A percentile compares a stretch with the other conserved stretches of the same genome.
Evolutionary conservation across 768 basidiomycete genomes (phyloP).

Genomic region (Lactifluus hygrophoroides): DNA sequence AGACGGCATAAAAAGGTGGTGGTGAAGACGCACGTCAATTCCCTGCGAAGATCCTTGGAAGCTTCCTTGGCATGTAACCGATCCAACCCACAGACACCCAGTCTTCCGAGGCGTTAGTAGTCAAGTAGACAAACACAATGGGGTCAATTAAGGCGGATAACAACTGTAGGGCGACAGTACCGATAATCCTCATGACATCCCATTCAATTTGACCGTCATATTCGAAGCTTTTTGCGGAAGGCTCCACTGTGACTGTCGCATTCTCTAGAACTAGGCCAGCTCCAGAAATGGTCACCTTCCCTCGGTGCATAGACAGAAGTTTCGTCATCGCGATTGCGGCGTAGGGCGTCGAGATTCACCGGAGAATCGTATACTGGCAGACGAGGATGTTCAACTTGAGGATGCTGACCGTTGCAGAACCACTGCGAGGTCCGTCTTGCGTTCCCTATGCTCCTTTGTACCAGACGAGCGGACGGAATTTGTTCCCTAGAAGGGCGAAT

Average conservation of each 20-base stretch:
- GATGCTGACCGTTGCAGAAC: slow-evolving; percentile 42
- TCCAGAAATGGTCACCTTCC: slow-evolving; percentile 51
- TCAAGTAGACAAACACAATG: slow-evolving; percentile 49
- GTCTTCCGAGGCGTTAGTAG: slow-evolving; percentile 73
- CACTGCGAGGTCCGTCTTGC: slow-evolving; percentile 24
- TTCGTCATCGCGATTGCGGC: slow-evolving; percentile 29
- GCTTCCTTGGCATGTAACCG: slow-evolving; percentile 76
- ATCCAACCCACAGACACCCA: slow-evolving; percentile 82
- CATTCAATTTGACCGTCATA: slow-evolving; percentile 36
- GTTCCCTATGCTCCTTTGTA: slow-evolving; percentile 23
- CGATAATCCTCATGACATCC: slow-evolving; percentile 64
- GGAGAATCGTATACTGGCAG: slow-evolving; percentile 32
- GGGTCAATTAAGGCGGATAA: not conserved
- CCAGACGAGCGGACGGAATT: slow-evolving; percentile 4
- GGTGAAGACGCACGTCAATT: slow-evolving; percentile 62
- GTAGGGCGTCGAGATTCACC: slow-evolving; percentile 13
- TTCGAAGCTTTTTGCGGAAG: slow-evolving; percentile 31
- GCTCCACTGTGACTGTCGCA: slow-evolving; percentile 34
- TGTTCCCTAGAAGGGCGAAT: slow-evolving; percentile 5
- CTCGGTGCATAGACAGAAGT: slow-evolving; percentile 19
- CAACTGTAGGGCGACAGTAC: slow-evolving; percentile 28
- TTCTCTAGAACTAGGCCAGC: slow-evolving; percentile 24
- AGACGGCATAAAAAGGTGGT: not conserved
- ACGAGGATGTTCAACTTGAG: slow-evolving; percentile 57
- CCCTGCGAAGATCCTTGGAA: slow-evolving; percentile 67